A percentile compares a stretch with the other conserved stretches of the same genome.
phyloP scores from a whole-genome alignment of 257 asterid species.

The Voacanga thouarsii region DNA sequence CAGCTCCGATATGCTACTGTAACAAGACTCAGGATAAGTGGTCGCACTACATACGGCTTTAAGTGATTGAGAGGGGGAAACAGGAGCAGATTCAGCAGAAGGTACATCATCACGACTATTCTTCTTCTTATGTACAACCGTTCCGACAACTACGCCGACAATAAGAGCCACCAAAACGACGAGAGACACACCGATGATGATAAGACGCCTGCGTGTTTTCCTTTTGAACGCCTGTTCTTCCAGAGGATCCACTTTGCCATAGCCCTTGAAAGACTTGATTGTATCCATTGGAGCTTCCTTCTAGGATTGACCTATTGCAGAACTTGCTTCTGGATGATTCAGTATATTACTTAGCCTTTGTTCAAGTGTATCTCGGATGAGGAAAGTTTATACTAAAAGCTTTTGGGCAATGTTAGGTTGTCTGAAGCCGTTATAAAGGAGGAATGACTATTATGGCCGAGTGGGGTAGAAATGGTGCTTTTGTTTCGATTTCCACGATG shows the following conservation, averaged over 20 bases:
- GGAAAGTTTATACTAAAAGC: background rate
- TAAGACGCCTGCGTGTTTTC: constrained; percentile 55
- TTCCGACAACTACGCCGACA: constrained; percentile 56
- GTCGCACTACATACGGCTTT: constrained; percentile 64
- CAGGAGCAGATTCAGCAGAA: constrained; percentile 22
- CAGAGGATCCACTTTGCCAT: constrained; percentile 65
- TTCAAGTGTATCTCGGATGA: background rate
- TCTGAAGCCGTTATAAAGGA: background rate
- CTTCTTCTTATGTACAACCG: constrained; percentile 37
- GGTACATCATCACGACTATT: constrained; percentile 12
- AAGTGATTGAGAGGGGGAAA: constrained; percentile 37
- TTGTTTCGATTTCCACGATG: background rate
- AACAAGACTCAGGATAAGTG: constrained; percentile 46
- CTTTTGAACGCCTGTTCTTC: constrained; percentile 53
- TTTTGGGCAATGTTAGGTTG: background rate
- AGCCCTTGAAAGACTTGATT: constrained; percentile 70
- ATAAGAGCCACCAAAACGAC: constrained; percentile 36
- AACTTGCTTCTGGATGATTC: background rate
- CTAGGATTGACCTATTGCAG: background rate
- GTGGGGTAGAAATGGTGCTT: constrained; percentile 1
- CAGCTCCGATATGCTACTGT: constrained; percentile 30
- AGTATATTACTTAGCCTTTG: background rate
- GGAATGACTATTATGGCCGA: background rate
- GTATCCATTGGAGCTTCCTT: constrained; percentile 42
- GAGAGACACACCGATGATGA: constrained; percentile 45